These are phyloP conservation scores for Saccharomyces hybrid DNA, from an alignment of 1,139 yeast species.

Conservation along the genomic window DNA sequence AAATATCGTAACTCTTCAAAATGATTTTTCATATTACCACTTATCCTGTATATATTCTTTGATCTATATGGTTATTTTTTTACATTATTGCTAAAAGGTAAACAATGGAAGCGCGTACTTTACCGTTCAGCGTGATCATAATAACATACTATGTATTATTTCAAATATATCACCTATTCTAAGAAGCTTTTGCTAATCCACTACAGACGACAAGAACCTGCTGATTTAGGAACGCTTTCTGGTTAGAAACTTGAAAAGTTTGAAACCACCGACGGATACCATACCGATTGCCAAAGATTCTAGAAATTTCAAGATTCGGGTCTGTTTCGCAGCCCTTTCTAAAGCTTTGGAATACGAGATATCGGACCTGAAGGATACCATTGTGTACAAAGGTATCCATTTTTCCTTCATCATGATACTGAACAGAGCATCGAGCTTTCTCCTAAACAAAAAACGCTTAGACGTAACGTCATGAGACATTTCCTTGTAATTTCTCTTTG, in stretches of 20 bases:
- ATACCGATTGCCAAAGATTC: constrained; percentile 15
- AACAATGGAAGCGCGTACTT: not conserved
- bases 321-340: constrained; percentile 45
- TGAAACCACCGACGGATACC: constrained; percentile 5
- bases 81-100: not conserved
- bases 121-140: not conserved
- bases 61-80: constrained; percentile 33
- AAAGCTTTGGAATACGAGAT: constrained; percentile 70
- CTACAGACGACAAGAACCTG: not conserved
- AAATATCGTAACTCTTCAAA: too few species aligned
- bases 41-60: too few species aligned
- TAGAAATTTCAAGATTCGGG: constrained; percentile 18
- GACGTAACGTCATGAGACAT: constrained; percentile 81
- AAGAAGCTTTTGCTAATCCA: not conserved
- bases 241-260: not conserved
- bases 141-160: not conserved
- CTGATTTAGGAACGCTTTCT: not conserved
- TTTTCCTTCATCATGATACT: constrained; percentile 49
- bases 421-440: constrained; percentile 57
- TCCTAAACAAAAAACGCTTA: constrained; percentile 54
- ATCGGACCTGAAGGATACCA: constrained; percentile 86
- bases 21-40: too few species aligned
- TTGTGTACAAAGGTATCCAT: constrained; percentile 86
- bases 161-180: not conserved
- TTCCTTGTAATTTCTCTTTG: constrained; percentile 74